Evolutionary conservation across 2,329 filamentous ascomycete genomes (phyloP).

Genomic region (Microcyclospora tardicrescens): DNA sequence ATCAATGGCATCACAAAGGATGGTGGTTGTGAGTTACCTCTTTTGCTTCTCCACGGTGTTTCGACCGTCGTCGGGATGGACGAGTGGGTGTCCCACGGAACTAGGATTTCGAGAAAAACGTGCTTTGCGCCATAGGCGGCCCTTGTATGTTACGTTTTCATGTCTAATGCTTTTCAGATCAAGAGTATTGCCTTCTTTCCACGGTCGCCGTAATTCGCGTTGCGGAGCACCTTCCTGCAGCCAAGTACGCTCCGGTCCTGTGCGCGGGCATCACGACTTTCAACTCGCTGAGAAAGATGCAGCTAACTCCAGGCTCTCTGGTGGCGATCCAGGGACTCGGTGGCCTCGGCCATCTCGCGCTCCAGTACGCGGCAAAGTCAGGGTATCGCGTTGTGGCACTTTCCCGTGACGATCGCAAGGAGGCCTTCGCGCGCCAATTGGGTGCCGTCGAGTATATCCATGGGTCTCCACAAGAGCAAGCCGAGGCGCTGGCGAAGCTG

Average conservation of each 20-base stretch:
- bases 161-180: too few relatives aligned
- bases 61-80: too few relatives aligned
- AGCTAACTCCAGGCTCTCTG: constrained; percentile 30
- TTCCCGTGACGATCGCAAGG: constrained; percentile 38
- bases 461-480: constrained; percentile 38
- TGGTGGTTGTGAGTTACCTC: constrained; percentile 43
- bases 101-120: too few relatives aligned
- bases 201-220: constrained; percentile 47
- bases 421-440: constrained; percentile 39
- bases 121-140: constrained; percentile 26
- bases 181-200: constrained; percentile 47
- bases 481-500: constrained; percentile 39
- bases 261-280: constrained; percentile 41
- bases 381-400: constrained; percentile 41
- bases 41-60: too few relatives aligned
- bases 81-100: too few relatives aligned
- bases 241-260: constrained; percentile 34
- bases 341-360: constrained; percentile 34
- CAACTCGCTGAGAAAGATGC: constrained; percentile 38
- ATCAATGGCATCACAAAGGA: constrained; percentile 54
- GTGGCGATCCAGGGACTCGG: constrained; percentile 42
- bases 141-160: too few relatives aligned
- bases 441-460: constrained; percentile 47
- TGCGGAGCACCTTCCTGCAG: constrained; percentile 34
- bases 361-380: constrained; percentile 41